Evolutionary conservation across 2,329 filamentous ascomycete species (phyloP).

Genomic region (Byssothecium circinans): DNA sequence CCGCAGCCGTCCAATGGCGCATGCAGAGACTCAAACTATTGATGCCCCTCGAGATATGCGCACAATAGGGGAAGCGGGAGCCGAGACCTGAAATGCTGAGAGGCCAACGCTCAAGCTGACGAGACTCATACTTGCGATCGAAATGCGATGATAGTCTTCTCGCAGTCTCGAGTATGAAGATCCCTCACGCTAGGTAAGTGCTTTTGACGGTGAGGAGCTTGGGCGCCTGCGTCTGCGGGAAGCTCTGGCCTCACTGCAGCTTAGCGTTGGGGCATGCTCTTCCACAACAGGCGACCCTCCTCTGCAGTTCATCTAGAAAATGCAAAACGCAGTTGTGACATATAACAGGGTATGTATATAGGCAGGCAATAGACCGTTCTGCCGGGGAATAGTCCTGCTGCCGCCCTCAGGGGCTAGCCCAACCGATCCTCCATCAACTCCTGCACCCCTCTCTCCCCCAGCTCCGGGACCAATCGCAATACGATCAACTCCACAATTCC

Average conservation of each 20-base stretch:
- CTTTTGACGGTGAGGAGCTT: slow-evolving; percentile 25
- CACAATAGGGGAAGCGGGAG: slow-evolving; percentile 12
- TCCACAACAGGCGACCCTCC: not conserved
- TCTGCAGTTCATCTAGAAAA: not conserved
- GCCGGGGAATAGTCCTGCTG: not conserved
- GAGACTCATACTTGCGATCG: too few relatives aligned
- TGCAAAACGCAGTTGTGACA: not conserved
- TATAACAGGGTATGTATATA: not conserved
- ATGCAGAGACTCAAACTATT: slow-evolving; percentile 13
- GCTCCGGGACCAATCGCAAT: slow-evolving; percentile 81
- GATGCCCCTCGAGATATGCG: slow-evolving; percentile 13
- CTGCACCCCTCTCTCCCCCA: slow-evolving; percentile 69
- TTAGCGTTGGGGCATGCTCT: slow-evolving; percentile 1
- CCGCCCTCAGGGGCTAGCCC: slow-evolving; percentile 30
- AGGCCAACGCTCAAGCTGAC: too few relatives aligned
- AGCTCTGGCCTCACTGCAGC: slow-evolving; percentile 18
- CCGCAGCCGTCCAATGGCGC: slow-evolving; percentile 11
- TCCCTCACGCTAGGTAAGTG: slow-evolving; percentile 15
- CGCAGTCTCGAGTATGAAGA: slow-evolving; percentile 2
- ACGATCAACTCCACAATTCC: slow-evolving; percentile 78
- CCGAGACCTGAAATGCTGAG: not conserved
- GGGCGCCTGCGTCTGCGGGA: slow-evolving; percentile 11
- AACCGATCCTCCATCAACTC: slow-evolving; percentile 76
- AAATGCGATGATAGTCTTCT: not conserved
- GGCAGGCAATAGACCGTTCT: not conserved